Evolutionary conservation across 1,284 basidiomycete species (phyloP), one percentile per base, ranked within the genome.

Genomic region (Schizophyllum commune): DNA sequence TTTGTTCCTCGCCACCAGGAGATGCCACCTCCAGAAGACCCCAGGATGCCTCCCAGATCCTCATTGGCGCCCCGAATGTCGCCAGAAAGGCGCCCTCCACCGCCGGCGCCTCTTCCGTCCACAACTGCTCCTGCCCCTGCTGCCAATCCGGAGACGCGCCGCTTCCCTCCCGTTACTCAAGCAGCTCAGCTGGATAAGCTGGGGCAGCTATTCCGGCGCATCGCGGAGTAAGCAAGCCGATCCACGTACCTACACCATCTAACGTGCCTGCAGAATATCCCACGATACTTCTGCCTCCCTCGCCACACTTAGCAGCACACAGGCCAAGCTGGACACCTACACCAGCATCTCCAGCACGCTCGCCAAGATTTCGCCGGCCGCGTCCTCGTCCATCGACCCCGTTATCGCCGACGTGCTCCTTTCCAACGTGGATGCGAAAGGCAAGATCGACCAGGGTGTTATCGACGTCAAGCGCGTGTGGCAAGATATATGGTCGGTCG

Each of bases 271-370:
- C 58, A 83, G 82, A 65, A 64, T 82, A 22, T 78, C 79, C 20
- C 77, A 75, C 56, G 71, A 79, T 65, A 72, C 76, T 55, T 71
- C 77, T 57, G 74, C 77, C 67, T 73, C 79, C 61, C 71, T 72
- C 17, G 77, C 74, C 58, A 70, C 71, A 47, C 71, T 77, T 51
- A 74, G 76, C 47, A 73, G 70, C 60, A 79, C 80, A 63, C 78
- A 76, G 56, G 68, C 71, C 59, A 78, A 76, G 61, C 65, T 76
- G 21, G 72, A 77, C 62, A 77, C 77, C 4, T 83, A 79, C 62
- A 79, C 74, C 4, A 75, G 78, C 52, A 73, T 84, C 55, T 80
- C 79, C 9, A 69, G 74, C 19, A 74, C 79, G 13, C 72, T 84
- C 32, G 74, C 78, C 17, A 76, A 73, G 61, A 73, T 79, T 20